Evolutionary conservation across 805 yeast genomes (phyloP).

Genomic region (Yamadazyma paraphyllophila): DNA sequence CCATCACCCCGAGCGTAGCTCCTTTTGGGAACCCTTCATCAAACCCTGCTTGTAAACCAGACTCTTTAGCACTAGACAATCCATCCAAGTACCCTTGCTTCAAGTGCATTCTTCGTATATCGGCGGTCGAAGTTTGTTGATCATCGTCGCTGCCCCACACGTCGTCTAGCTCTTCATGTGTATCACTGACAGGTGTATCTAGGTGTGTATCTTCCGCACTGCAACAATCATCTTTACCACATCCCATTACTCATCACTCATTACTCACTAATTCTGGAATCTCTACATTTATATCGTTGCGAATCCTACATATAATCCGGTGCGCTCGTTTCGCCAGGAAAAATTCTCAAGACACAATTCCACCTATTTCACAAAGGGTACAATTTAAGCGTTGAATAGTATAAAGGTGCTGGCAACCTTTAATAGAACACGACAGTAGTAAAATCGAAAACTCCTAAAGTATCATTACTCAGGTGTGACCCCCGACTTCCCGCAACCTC

Average conservation of each 20-base stretch:
- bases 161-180: constrained; percentile 17
- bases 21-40: constrained; percentile 79
- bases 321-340: constrained; percentile 7
- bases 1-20: constrained; percentile 60
- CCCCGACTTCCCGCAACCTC: background rate
- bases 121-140: constrained; percentile 17
- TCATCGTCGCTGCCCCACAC: constrained; percentile 30
- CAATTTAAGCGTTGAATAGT: too few relatives aligned
- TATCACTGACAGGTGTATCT: too few relatives aligned
- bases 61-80: constrained; percentile 62
- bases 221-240: background rate
- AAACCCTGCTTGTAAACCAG: constrained; percentile 73
- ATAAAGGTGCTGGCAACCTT: constrained; percentile 19
- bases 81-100: constrained; percentile 88
- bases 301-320: background rate
- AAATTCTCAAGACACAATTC: constrained; percentile 6
- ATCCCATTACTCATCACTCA: background rate
- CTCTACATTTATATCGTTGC: background rate
- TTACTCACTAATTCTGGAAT: background rate
- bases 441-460: background rate
- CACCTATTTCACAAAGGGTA: constrained; percentile 1
- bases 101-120: constrained; percentile 57
- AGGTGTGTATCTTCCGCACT: too few relatives aligned
- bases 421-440: background rate
- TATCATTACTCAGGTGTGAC: background rate